Percentiles rank a stretch among this genome's conserved stretches.
Conservation (phyloP, 2,329 filamentous ascomycete species). For the Fonsecaea pugnacius region DNA sequence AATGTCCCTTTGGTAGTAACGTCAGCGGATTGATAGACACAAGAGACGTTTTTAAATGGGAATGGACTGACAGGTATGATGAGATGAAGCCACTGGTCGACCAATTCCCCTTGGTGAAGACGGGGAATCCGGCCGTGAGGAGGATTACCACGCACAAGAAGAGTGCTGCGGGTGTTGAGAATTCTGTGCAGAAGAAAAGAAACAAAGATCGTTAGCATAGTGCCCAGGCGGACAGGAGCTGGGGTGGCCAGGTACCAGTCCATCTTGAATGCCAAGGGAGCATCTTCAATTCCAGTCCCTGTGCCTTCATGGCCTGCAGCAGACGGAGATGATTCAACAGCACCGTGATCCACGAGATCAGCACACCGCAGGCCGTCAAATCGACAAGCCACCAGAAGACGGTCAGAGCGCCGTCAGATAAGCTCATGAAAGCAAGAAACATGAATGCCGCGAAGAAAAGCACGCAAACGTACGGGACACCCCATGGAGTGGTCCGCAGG, state of each 20-base stretch:
- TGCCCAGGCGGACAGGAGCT: not conserved
- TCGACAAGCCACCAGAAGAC: conserved; percentile 70
- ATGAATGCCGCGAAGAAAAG: conserved; percentile 35
- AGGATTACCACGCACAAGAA: conserved; percentile 66
- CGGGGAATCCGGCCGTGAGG: conserved; percentile 70
- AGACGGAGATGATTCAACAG: conserved; percentile 65
- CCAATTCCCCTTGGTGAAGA: conserved; percentile 66
- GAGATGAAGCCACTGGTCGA: conserved; percentile 62
- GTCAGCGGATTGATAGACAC: too few relatives aligned
- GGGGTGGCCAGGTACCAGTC: conserved; percentile 56
- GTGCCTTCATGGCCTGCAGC: conserved; percentile 58
- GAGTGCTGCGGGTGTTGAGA: conserved; percentile 65
- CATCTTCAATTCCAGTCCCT: conserved; percentile 55
- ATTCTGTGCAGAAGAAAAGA: conserved; percentile 48
- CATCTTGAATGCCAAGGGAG: conserved; percentile 68
- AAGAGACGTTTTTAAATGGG: not conserved
- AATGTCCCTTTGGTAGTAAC: conserved; percentile 56
- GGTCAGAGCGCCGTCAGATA: conserved; percentile 56
- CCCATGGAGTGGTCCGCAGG: conserved; percentile 36
- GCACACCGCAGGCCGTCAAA: conserved; percentile 64
- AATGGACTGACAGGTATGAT: conserved; percentile 60
- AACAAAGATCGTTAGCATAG: not conserved
- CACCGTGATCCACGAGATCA: conserved; percentile 67
- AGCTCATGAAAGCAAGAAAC: conserved; percentile 39
- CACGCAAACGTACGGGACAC: conserved; percentile 36